Conservation (phyloP, 2,329 filamentous ascomycete species). For the Alternaria alternata region DNA sequence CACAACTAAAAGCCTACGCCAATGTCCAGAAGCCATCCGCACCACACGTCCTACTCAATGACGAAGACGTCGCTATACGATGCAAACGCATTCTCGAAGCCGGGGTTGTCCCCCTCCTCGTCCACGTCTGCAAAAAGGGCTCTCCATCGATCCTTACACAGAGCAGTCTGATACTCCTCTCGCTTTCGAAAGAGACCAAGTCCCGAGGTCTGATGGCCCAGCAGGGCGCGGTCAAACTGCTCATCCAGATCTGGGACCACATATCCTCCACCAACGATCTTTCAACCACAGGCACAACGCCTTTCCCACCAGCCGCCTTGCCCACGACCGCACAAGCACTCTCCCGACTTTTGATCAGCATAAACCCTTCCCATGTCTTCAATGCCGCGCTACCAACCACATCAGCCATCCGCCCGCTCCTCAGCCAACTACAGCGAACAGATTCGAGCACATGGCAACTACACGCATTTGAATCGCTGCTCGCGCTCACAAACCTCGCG, state of each 20-base stretch:
- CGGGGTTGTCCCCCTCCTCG: slow-evolving; percentile 77
- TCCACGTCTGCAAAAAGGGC: slow-evolving; percentile 76
- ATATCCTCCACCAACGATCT: slow-evolving; percentile 56
- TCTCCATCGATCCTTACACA: slow-evolving; percentile 76
- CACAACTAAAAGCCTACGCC: slow-evolving; percentile 92
- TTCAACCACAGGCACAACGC: slow-evolving; percentile 51
- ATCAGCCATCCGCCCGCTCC: slow-evolving; percentile 82
- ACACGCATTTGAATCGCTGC: slow-evolving; percentile 86
- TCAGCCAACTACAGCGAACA: slow-evolving; percentile 75
- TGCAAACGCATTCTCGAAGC: slow-evolving; percentile 82
- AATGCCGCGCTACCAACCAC: slow-evolving; percentile 75
- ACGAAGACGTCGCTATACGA: slow-evolving; percentile 76
- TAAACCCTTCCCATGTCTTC: slow-evolving; percentile 85
- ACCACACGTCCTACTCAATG: slow-evolving; percentile 75
- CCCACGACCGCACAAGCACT: slow-evolving; percentile 79
- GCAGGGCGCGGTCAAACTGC: slow-evolving; percentile 88
- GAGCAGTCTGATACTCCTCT: slow-evolving; percentile 77
- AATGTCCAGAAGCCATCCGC: slow-evolving; percentile 74
- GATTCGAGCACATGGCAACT: slow-evolving; percentile 71
- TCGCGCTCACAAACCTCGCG: slow-evolving; percentile 93
- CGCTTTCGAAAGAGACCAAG: slow-evolving; percentile 76
- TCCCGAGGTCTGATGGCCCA: slow-evolving; percentile 84
- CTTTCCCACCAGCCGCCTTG: slow-evolving; percentile 36
- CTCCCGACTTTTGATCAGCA: slow-evolving; percentile 85
- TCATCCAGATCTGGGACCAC: slow-evolving; percentile 74